Evolutionary conservation across 176 grass and related monocot species (phyloP).

Genomic region (Hyparrhenia diplandra): DNA sequence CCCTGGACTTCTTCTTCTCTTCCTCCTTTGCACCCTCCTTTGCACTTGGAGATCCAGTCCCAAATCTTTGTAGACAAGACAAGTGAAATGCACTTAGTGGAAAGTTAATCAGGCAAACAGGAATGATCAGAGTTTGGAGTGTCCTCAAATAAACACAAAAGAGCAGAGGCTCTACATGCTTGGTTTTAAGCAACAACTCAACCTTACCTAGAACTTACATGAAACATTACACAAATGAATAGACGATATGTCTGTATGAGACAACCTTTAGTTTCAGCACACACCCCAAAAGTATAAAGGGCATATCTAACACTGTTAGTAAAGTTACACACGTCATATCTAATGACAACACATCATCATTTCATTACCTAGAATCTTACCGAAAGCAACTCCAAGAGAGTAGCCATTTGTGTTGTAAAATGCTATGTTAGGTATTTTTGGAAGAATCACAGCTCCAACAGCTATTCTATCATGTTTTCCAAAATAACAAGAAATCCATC

Average conservation of each 20-base stretch:
- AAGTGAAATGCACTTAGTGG: neutral
- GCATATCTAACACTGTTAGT: neutral
- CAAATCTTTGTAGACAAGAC: conserved; percentile 65
- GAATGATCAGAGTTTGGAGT: neutral
- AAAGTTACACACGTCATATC: neutral
- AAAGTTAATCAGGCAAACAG: neutral
- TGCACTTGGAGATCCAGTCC: conserved; percentile 41
- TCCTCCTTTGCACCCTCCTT: too few species aligned
- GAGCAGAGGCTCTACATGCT: neutral
- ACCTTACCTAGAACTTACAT: neutral
- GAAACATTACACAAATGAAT: neutral
- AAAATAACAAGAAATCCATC: too few species aligned
- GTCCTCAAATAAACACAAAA: neutral
- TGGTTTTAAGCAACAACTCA: neutral
- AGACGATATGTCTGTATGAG: neutral
- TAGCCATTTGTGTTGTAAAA: too few species aligned
- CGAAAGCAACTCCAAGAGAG: too few species aligned
- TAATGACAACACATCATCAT: neutral
- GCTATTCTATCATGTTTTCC: too few species aligned
- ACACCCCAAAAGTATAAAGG: neutral
- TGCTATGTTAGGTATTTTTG: too few species aligned
- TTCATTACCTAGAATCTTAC: neutral
- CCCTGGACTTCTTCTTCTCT: conserved; percentile 86
- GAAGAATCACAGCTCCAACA: too few species aligned
- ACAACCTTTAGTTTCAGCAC: neutral